phyloP scores from a whole-genome alignment of 1,139 yeast genomes.

The Blastobotrys capitulatus region DNA sequence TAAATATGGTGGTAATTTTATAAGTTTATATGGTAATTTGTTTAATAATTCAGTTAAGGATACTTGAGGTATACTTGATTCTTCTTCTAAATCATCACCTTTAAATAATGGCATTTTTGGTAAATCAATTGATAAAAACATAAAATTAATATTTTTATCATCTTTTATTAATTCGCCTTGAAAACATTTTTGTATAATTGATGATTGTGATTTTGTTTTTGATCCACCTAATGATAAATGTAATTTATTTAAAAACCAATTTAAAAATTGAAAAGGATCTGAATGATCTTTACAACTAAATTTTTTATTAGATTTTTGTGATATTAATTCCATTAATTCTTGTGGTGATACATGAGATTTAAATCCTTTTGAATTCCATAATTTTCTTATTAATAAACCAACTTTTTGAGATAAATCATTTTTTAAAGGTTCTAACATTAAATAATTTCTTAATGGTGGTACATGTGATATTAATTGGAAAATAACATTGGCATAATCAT shows the following conservation, averaged over 20 bases:
- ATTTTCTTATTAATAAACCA: conserved; percentile 46
- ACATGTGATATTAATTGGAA: conserved; percentile 55
- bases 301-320: conserved; percentile 39
- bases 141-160: conserved; percentile 40
- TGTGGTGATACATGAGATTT: conserved; percentile 63
- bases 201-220: conserved; percentile 22
- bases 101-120: conserved; percentile 56
- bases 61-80: conserved; percentile 48
- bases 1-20: conserved; percentile 48
- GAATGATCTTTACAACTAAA: conserved; percentile 37
- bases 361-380: conserved; percentile 61
- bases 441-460: conserved; percentile 45
- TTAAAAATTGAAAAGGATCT: conserved; percentile 52
- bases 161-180: conserved; percentile 47
- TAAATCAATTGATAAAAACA: conserved; percentile 53
- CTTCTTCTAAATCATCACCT: conserved; percentile 33
- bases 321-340: conserved; percentile 50
- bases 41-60: conserved; percentile 42
- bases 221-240: conserved; percentile 37
- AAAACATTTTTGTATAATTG: conserved; percentile 34
- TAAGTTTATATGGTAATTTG: conserved; percentile 34
- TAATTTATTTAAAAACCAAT: conserved; percentile 54
- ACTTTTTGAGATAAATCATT: conserved; percentile 33
- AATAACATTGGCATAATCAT: conserved; percentile 53
- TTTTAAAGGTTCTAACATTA: conserved; percentile 33